Evolutionary conservation across 2,329 filamentous ascomycete genomes (phyloP), one percentile per base, ranked within the genome.

Genomic region (Fusarium coffeatum): DNA sequence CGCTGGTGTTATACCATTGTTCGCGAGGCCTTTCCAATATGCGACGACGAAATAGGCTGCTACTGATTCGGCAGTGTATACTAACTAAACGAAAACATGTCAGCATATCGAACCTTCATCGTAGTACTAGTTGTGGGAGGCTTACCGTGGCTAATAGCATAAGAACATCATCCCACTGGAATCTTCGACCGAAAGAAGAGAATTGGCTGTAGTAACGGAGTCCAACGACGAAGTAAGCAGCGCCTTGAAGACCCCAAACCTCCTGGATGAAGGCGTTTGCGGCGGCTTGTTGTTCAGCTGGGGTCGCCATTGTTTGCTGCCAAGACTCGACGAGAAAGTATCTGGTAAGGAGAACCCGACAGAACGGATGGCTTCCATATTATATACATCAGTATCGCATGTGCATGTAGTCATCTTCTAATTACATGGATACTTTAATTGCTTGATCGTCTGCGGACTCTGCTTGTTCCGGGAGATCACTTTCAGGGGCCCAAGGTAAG

Each of bases 1-100:
- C 2, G 34, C 18, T 1, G 34, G 23, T 3, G 49, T 42, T 18
- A 53, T 53, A 4, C 49, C 49, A 3, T 53, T 53, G 30, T 53
- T 53, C 0, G 49, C 49, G 8, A 53, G 6, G 1, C 49, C 49
- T 22, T 53, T 53, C 49, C 49, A 53, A 8, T 53, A 53, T 2
- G 49, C 49, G n/a, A 53, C 49, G 10, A 53, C 49, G 7, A 53
- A 53, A n/a, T 53, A 53, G 5, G 49, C 49, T 13, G 49, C 49
- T 10, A 53, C 49, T 4, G 49, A 53, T 4, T 53, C 49, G 1
- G 49, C 49, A 1, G 49, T 53, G 1, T 53, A 53, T 37, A 53
- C 49, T 5, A 51, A 25, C 48, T 50, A 23, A 18, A 6, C 8
- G 32, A 2, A 6, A 25, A 5, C 2, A 25, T 25, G 5, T 13